phyloP scores from a whole-genome alignment of 306 rosid genomes.

The Cicer judaicum region DNA sequence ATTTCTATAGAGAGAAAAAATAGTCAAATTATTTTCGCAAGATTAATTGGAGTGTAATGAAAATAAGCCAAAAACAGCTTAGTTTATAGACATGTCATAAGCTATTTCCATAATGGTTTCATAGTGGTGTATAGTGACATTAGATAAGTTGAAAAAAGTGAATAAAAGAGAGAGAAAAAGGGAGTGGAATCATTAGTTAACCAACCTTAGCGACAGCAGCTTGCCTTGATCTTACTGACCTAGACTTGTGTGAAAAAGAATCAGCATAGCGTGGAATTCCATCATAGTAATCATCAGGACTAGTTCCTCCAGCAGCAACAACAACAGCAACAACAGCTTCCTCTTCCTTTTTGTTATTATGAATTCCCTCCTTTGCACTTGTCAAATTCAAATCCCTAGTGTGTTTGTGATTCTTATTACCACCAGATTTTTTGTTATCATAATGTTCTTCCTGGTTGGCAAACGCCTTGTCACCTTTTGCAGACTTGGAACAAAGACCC shows the following conservation, averaged over 20 bases:
- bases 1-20: too few species aligned
- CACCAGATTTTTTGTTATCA: constrained; percentile 46
- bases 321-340: constrained; percentile 23
- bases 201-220: constrained; percentile 80
- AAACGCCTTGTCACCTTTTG: constrained; percentile 45
- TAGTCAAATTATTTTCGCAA: too few species aligned
- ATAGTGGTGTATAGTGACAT: too few species aligned
- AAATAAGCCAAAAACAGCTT: too few species aligned
- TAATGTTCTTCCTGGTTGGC: constrained; percentile 43
- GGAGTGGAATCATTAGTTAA: background rate
- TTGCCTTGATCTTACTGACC: constrained; percentile 69
- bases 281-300: constrained; percentile 67
- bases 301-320: constrained; percentile 6
- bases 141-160: too few species aligned
- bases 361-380: constrained; percentile 39
- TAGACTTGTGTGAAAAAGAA: constrained; percentile 61
- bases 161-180: too few species aligned
- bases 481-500: constrained; percentile 69
- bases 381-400: constrained; percentile 45
- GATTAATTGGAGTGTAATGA: too few species aligned
- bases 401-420: constrained; percentile 36
- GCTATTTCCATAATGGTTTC: too few species aligned
- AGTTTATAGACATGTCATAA: too few species aligned
- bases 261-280: constrained; percentile 75
- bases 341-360: constrained; percentile 40